A percentile compares a stretch with the other conserved stretches of the same genome.
Conservation (phyloP, 345 rosid species). For the Eucalyptus sp. region DNA sequence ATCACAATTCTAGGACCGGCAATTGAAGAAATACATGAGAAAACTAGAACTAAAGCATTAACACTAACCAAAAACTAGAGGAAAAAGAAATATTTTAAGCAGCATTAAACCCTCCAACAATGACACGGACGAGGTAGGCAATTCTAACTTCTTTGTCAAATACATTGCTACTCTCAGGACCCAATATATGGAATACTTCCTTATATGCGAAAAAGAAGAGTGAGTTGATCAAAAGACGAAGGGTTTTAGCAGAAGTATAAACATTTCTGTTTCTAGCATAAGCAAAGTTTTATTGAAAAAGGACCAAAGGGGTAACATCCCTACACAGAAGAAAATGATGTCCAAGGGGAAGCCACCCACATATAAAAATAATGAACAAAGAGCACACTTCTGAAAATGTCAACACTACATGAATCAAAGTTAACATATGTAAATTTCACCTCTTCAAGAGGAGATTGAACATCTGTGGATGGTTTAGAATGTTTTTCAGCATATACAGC, state of each 20-base stretch:
- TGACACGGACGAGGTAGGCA: background rate
- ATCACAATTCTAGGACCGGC: background rate
- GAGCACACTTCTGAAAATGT: background rate
- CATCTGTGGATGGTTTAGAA: slow-evolving; percentile 50
- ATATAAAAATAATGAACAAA: background rate
- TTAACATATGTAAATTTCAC: slow-evolving; percentile 7
- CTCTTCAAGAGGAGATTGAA: slow-evolving; percentile 84
- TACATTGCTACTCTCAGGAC: background rate
- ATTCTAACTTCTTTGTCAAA: background rate
- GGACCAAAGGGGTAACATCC: background rate
- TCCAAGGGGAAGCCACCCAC: background rate
- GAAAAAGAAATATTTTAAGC: background rate
- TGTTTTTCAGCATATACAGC: slow-evolving; percentile 65
- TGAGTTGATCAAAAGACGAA: background rate
- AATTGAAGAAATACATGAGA: background rate
- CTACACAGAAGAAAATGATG: background rate
- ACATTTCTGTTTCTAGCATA: background rate
- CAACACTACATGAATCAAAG: background rate
- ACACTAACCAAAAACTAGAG: background rate
- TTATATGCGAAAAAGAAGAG: background rate
- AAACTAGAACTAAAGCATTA: background rate
- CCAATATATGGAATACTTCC: background rate
- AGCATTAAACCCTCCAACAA: background rate
- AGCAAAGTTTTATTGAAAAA: background rate
- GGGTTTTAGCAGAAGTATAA: background rate